Evolutionary conservation across 2,329 filamentous ascomycete species (phyloP), one percentile per base, ranked within the genome.

Genomic region (Alternaria sp.): DNA sequence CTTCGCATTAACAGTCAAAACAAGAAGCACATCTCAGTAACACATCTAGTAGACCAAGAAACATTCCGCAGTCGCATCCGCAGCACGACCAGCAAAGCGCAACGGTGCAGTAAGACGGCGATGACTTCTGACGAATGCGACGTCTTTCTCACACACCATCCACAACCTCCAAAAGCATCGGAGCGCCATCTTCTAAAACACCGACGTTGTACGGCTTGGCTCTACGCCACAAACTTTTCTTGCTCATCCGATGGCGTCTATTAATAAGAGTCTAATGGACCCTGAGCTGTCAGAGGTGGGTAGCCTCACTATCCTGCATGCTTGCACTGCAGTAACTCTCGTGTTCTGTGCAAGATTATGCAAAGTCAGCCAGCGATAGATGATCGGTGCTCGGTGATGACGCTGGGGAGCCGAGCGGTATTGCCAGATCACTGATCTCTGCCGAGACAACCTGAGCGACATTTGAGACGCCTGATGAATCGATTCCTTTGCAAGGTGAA

Each of bases 351-450:
- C 52, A 36, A 44, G 41, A 41, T 42, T 20, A 51, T 60, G 57
- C 57, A 52, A 14, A 44, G 36, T 60, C 47, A 60, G 53, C 57
- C 7, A 26, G 20, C n/a, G 32, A 34, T 12, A 53, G 57, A 53
- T 42, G 36, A 57, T 60, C 28, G 18, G 20, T n/a, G 20, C 22
- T 12, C 57, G 57, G 57, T 48, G 36, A 60, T 60, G 56, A 46
- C 28, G 7, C 39, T 60, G 57, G 57, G 57, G 57, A 60, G 57
- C 57, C 57, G 57, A 41, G 22, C 51, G 26, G 47, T 34, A 52
- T 16, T 51, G 26, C 16, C 20, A 20, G 57, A 44, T 56, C 39
- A n/a, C 22, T 42, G 22, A 38, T 32, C 11, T 36, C 26, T 41
- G 48, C 47, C 53, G 47, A 57, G 54, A 60, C 34, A 57, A 20